Evolutionary conservation across 345 rosid species (phyloP).

Genomic region (Garcia nutans): DNA sequence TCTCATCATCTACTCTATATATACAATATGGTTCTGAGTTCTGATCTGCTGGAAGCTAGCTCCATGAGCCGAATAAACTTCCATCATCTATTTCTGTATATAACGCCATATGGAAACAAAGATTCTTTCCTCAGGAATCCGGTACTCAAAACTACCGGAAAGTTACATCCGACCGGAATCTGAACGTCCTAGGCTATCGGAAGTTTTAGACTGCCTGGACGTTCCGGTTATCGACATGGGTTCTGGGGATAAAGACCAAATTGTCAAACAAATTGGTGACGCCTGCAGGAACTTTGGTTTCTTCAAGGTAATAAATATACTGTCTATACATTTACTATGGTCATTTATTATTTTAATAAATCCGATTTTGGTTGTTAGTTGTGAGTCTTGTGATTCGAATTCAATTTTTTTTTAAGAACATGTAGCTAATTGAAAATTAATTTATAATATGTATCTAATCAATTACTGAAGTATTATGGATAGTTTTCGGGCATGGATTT

Average conservation of each 20-base stretch:
- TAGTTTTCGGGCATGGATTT: no score
- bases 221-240: conserved; percentile 70
- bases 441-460: no score
- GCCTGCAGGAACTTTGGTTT: conserved; percentile 66
- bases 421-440: no score
- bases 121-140: conserved; percentile 59
- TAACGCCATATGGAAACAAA: conserved; percentile 45
- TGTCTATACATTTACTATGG: not conserved
- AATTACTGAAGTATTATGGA: no score
- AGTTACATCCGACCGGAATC: conserved; percentile 65
- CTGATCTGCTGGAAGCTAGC: no score
- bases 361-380: not conserved
- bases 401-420: no score
- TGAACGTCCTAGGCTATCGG: conserved; percentile 64
- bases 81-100: no score
- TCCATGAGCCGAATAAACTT: no score
- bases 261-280: conserved; percentile 40
- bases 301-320: conserved; percentile 50
- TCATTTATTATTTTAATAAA: no score
- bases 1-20: no score
- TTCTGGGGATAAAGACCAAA: conserved; percentile 38
- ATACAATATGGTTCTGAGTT: no score
- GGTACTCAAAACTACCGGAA: conserved; percentile 50
- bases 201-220: conserved; percentile 49
- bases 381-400: no score